Evolutionary conservation across 768 basidiomycete species (phyloP), one percentile per base, ranked within the genome.

Genomic region (Imleria badia): DNA sequence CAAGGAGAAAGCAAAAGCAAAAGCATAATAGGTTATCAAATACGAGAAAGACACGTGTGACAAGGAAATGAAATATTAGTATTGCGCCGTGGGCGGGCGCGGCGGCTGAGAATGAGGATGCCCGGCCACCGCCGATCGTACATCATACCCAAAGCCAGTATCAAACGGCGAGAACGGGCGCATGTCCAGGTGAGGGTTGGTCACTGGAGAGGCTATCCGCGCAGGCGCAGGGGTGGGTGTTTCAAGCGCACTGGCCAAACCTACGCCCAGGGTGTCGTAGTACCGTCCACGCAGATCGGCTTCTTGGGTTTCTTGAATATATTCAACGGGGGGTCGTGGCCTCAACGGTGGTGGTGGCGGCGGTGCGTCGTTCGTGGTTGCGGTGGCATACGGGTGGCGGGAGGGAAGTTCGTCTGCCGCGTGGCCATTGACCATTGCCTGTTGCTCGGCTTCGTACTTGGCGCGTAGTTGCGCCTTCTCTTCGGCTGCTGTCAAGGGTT

Each of bases 241-340:
- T 69, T 74, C 75, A 41, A 71, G 49, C 63, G 75, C 61, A 67
- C 71, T 74, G 17, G 54, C 58, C 20, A 58, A 49, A 19, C 59
- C 60, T 3, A 66, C 54, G 20, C 61, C 61, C 7, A 70, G 52
- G 34, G 38, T 53, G 34, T 70, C 70, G n/a, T 57, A 71, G 41
- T 56, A 62, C 11, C 79, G 78, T 12, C 83, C 75, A 15, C 86
- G 79, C 15, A 79, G 73, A 60, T 92, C 87, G 60, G 86, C 89
- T 60, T 86, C 85, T 56, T 81, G 85, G 17, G 90, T 92, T 72
- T 92, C 87, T 58, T 86, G 82, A 56, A 93, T 90, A 66, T 92
- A 92, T 51, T 88, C 85, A 7, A 68, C 82, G 10, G 90, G 91
- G 1, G 90, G 91, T 47, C 85, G 83, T 3, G 90, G 91, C 75